Evolutionary conservation across 2,329 filamentous ascomycete genomes (phyloP).

Genomic region (Zopfia rhizophila): DNA sequence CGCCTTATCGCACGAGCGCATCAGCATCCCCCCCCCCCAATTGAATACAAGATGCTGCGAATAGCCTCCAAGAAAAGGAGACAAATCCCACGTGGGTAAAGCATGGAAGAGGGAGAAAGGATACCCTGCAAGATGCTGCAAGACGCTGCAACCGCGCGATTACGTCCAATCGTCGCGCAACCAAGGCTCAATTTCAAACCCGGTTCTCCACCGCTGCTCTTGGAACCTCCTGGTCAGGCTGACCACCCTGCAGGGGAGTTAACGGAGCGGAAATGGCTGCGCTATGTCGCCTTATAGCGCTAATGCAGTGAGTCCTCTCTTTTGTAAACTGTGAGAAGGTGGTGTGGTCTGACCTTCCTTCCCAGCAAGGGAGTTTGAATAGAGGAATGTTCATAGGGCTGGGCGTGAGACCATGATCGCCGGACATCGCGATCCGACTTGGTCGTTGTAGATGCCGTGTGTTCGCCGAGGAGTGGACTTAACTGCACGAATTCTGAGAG

Average conservation of each 20-base stretch:
- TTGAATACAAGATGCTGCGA: too few species aligned
- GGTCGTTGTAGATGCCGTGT: too few species aligned
- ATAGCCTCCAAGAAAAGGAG: too few species aligned
- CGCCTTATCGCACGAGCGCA: constrained; percentile 12
- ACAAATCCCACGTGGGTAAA: constrained; percentile 18
- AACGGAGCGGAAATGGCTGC: too few species aligned
- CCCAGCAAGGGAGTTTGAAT: constrained; percentile 18
- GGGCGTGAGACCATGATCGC: constrained; percentile 28
- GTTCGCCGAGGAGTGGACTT: too few species aligned
- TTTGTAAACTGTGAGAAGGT: constrained; percentile 3
- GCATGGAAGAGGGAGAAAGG: neutral
- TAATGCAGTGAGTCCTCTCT: constrained; percentile 15
- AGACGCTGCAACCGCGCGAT: constrained; percentile 1
- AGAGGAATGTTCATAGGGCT: constrained; percentile 34
- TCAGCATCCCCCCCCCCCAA: too few species aligned
- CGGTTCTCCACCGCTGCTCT: neutral
- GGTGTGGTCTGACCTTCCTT: constrained; percentile 14
- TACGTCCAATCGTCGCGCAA: neutral
- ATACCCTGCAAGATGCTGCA: neutral
- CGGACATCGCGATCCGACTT: constrained; percentile 19
- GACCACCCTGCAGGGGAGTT: constrained; percentile 11
- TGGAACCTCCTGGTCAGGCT: neutral
- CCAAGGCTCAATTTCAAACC: neutral
- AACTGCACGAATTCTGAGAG: too few species aligned
- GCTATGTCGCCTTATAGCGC: too few species aligned